Base-by-base conservation (phyloP, 352 stramenopile genomes). In the Pythium insidiosum region DNA sequence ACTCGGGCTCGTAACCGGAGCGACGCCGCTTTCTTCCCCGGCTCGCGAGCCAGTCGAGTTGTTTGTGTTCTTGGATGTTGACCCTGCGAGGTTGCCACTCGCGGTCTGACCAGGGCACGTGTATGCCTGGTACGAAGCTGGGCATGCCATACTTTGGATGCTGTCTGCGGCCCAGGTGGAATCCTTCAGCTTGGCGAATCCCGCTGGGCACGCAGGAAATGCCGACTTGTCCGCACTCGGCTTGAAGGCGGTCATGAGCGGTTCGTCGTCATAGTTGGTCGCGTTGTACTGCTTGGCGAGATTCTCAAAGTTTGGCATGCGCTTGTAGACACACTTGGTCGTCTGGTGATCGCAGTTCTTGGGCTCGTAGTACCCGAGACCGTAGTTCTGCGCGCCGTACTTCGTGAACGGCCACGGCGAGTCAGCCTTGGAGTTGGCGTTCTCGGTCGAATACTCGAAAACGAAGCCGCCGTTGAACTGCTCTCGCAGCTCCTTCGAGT, bases 371-470 rank as follows among this genome's bases (percentile, higher is more conserved):
- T 90, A 96, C 5, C 85, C 85, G 0, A 95, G 59, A 2, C 85
- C 85, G 43, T 95, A 96, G 53, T 93, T 90, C 50, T 88, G 66
- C 10, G 63, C 57, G 4, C 74, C 79, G 38, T 72, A 94, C 5
- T 35, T 47, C 38, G 67, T 88, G 54, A 94, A 95, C 20, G 82
- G 81, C 50, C 70, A 93, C 37, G 52, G 37, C 11, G 73, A 69
- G 3, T 61, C 57, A 7, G 51, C 41, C 33, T 76, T 75, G 2
- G 71, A 65, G 53, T 92, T 92, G 26, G 58, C 59, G 13, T 70
- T 66, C 45, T 95, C 83, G 3, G 78, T 93, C 21, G 71, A 84
- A 54, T 73, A 95, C 58, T 93, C 80, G 40, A 93, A 95, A 0
- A 53, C 83, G 20, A 91, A 87, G 15, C 78, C 78, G 5, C 78